phyloP scores from a whole-genome alignment of 306 rosid genomes.

The Rosa multiflora region DNA sequence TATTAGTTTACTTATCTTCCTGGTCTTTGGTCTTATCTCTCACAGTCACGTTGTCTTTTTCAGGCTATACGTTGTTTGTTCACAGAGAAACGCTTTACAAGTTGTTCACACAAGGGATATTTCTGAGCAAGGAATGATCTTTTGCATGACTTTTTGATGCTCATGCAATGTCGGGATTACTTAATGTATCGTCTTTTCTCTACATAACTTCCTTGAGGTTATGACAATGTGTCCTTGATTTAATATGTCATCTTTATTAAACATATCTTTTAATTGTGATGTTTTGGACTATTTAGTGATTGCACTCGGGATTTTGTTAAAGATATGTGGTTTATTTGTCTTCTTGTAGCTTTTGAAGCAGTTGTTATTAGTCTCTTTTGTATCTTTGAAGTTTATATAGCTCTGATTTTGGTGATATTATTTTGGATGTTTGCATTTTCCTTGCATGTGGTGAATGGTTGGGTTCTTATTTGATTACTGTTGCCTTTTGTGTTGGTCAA shows the following conservation, averaged over 20 bases:
- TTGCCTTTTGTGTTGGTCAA: not conserved
- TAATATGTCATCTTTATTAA: not conserved
- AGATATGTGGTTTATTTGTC: not conserved
- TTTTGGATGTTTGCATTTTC: not conserved
- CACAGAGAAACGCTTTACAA: constrained; percentile 32
- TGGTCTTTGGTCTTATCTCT: constrained; percentile 24
- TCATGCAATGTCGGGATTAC: constrained; percentile 57
- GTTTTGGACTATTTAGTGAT: not conserved
- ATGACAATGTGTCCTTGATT: not conserved
- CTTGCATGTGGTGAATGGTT: not conserved
- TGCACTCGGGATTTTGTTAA: not conserved
- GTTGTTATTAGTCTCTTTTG: not conserved
- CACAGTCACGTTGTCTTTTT: constrained; percentile 26
- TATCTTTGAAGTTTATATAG: not conserved
- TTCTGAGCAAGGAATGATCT: constrained; percentile 31
- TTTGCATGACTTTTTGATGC: constrained; percentile 35
- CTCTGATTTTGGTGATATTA: not conserved
- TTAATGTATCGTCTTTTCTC: constrained; percentile 38
- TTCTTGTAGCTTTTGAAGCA: not conserved
- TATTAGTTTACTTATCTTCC: not conserved
- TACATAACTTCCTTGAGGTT: not conserved
- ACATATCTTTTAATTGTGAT: not conserved
- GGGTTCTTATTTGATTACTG: not conserved
- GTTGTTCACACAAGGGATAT: constrained; percentile 29
- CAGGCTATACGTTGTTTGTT: constrained; percentile 45